These are phyloP conservation scores for Rhytidiadelphus loreus DNA, from an alignment of 225 moss, liverwort and hornwort genomes.

Conservation along the genomic window DNA sequence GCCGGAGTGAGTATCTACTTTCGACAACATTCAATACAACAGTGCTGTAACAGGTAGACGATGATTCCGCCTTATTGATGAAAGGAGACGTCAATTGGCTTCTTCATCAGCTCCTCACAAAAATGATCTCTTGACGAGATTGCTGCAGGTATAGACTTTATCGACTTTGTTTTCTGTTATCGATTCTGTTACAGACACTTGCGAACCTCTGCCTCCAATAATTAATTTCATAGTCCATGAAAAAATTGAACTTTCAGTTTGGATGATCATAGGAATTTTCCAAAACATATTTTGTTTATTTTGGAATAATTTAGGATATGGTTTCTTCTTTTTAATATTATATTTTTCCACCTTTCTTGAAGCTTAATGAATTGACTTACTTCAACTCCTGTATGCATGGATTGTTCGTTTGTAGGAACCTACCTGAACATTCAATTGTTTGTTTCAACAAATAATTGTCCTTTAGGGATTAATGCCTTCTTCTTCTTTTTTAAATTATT, in stretches of 20 bases:
- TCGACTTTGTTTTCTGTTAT: not conserved
- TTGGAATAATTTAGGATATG: not conserved
- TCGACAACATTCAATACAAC: constrained; percentile 53
- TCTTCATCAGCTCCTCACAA: not conserved
- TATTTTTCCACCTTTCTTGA: not conserved
- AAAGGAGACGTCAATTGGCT: constrained; percentile 46
- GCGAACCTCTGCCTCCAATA: not conserved
- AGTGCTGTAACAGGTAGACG: constrained; percentile 41
- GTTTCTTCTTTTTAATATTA: not conserved
- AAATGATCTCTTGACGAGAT: constrained; percentile 49
- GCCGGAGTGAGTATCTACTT: constrained; percentile 73
- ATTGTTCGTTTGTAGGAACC: too few species aligned
- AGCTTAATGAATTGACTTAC: not conserved
- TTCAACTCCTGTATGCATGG: not conserved
- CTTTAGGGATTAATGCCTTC: too few species aligned
- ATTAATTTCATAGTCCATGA: not conserved
- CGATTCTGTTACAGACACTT: not conserved
- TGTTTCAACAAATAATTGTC: too few species aligned
- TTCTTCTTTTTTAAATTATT: too few species aligned
- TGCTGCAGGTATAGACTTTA: constrained; percentile 30
- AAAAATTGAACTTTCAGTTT: not conserved
- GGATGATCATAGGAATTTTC: not conserved
- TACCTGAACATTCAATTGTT: too few species aligned
- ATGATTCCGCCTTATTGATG: constrained; percentile 46
- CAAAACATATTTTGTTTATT: not conserved